A percentile compares a stretch with the other conserved stretches of the same genome.
Evolutionary conservation across 164 flowering plant genomes (phyloP).

Genomic region (Hamamelis virginiana): DNA sequence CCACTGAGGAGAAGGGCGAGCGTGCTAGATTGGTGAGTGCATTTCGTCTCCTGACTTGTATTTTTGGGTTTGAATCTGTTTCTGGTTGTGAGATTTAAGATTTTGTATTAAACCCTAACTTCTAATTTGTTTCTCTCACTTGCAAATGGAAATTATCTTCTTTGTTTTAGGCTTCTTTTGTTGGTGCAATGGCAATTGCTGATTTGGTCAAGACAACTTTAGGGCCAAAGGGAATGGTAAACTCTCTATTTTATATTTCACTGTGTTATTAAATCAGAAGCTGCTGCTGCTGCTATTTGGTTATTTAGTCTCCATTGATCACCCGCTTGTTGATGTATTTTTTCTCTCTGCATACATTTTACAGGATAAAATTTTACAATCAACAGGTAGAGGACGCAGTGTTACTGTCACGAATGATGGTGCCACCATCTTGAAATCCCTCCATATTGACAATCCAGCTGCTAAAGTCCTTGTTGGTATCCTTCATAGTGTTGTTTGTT

Average conservation of each 20-base stretch:
- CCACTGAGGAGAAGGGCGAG: slow-evolving; percentile 95
- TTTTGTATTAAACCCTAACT: too few relatives aligned
- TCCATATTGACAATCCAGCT: slow-evolving; percentile 95
- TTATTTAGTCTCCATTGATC: not conserved
- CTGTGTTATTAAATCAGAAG: too few relatives aligned
- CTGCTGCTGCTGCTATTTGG: not conserved
- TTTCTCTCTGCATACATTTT: slow-evolving; percentile 1
- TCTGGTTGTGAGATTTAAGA: too few relatives aligned
- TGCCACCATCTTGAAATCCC: slow-evolving; percentile 93
- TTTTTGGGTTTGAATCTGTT: too few relatives aligned
- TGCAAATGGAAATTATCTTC: not conserved
- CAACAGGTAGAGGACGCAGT: slow-evolving; percentile 79
- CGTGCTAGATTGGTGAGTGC: slow-evolving; percentile 87
- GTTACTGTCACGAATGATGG: slow-evolving; percentile 99
- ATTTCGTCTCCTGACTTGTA: not conserved
- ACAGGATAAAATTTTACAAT: slow-evolving; percentile 94
- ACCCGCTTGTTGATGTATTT: not conserved
- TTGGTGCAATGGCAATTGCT: slow-evolving; percentile 97
- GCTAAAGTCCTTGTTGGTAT: slow-evolving; percentile 98
- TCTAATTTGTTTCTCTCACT: not conserved
- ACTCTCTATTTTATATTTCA: not conserved
- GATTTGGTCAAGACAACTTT: slow-evolving; percentile 97
- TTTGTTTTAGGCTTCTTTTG: slow-evolving; percentile 66
- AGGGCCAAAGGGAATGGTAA: slow-evolving; percentile 98
- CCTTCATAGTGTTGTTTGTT: too few relatives aligned